Evolutionary conservation across 768 basidiomycete genomes (phyloP), one percentile per base, ranked within the genome.

Genomic region (Tulasnella sp.): DNA sequence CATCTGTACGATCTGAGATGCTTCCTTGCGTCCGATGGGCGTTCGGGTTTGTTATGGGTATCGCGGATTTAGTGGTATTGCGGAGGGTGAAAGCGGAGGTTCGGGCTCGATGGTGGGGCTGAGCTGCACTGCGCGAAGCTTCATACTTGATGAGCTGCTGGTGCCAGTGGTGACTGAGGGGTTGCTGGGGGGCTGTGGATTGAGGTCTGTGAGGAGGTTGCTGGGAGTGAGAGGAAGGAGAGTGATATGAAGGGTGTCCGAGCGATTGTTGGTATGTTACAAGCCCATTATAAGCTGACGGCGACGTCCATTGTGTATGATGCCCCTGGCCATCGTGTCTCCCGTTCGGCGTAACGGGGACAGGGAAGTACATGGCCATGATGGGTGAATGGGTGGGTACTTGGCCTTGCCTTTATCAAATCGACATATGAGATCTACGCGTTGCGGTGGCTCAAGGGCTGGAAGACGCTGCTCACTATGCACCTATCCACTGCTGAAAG

Each of bases 11-110:
- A 62, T 80, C 80, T 11, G 81, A 78, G 5, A 78, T 74, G 67
- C 83, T 82, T 67, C 81, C 77, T 35, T 85, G 84, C 77, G 87
- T 87, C 77, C 86, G 80, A 44, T 74, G 73, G 26, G 26, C 82
- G 76, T 94, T 95, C 22, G 95, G 95, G 80, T 98, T 93, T 72
- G 91, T 90, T 79, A 96, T 98, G 62, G 92, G 88, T 74, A 97
- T 91, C 44, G 93, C 92, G 36, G 91, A 87, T 81, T 94, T 95
- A 47, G 91, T 83, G 73, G 91, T 86, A 17, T 90, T 91, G 63
- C 97, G 88, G 22, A 92, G 90, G 40, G 94, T 92, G 86, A 98
- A 90, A 66, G 95, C 95, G 74, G 91, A 95, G n/a, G 94, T 90
- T 64, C 95, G 86, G 14, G 97, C 97, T 69, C 96, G 89, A 78